These are phyloP conservation scores for Leccinum pseudoinsigne DNA, from an alignment of 1,284 basidiomycete species.

Conservation along the genomic window DNA sequence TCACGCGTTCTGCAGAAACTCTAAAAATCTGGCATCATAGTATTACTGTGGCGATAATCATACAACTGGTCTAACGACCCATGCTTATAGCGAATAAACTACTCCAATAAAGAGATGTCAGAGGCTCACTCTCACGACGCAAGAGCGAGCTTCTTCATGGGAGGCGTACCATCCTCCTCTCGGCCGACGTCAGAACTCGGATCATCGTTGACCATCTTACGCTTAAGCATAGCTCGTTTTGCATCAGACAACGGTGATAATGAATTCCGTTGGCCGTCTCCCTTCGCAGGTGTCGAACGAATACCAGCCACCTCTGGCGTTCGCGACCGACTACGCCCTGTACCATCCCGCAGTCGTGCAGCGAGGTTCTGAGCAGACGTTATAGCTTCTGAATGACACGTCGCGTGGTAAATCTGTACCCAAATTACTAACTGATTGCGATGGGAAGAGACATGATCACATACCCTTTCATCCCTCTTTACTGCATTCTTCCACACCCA, in stretches of 20 bases:
- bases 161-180: constrained; percentile 51
- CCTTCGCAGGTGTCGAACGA: constrained; percentile 48
- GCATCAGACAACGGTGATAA: constrained; percentile 50
- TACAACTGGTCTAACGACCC: constrained; percentile 26
- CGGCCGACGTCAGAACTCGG: constrained; percentile 26
- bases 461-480: constrained; percentile 77
- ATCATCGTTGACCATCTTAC: constrained; percentile 62
- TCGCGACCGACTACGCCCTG: constrained; percentile 63
- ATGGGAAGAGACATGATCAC: constrained; percentile 31
- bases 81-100: constrained; percentile 34
- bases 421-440: not conserved
- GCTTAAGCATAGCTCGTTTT: constrained; percentile 58
- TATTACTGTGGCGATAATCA: constrained; percentile 21
- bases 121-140: constrained; percentile 22
- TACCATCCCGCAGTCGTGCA: constrained; percentile 61
- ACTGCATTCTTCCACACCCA: constrained; percentile 98
- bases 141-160: constrained; percentile 57
- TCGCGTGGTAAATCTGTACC: constrained; percentile 83
- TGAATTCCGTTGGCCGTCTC: constrained; percentile 32
- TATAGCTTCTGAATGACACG: constrained; percentile 83
- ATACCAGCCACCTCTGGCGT: constrained; percentile 58
- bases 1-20: not conserved
- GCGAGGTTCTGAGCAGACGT: constrained; percentile 61
- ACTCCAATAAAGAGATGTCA: constrained; percentile 36
- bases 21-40: constrained; percentile 9